These are phyloP conservation scores for Colletotrichum cuscutae DNA, from an alignment of 2,329 filamentous ascomycete genomes.

Conservation along the genomic window DNA sequence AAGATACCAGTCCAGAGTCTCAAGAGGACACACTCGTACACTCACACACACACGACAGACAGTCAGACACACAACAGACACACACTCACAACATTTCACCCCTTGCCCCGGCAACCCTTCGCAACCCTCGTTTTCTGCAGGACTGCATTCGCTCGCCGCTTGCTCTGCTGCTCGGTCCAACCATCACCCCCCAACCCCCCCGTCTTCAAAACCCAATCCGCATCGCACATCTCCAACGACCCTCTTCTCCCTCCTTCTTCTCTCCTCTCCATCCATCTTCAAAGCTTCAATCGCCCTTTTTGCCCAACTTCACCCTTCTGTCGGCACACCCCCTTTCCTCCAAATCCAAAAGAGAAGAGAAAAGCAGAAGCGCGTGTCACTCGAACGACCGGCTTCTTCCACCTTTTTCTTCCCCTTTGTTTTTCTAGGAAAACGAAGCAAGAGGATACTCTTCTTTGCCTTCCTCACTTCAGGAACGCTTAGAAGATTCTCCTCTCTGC, in stretches of 20 bases:
- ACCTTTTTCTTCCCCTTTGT: slow-evolving; percentile 59
- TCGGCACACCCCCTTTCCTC: slow-evolving; percentile 26
- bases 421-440: slow-evolving; percentile 69
- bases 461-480: slow-evolving; percentile 65
- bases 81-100: slow-evolving; percentile 15
- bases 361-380: slow-evolving; percentile 37
- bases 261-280: slow-evolving; percentile 33
- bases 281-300: slow-evolving; percentile 29
- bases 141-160: neutral
- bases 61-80: slow-evolving; percentile 15
- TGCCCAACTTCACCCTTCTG: slow-evolving; percentile 21
- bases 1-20: slow-evolving; percentile 37
- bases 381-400: slow-evolving; percentile 42
- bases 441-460: slow-evolving; percentile 78
- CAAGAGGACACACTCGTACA: neutral
- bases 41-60: neutral
- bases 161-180: slow-evolving; percentile 29
- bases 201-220: slow-evolving; percentile 39
- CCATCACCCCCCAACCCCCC: slow-evolving; percentile 33
- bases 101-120: slow-evolving; percentile 36
- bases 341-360: slow-evolving; percentile 36
- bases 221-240: slow-evolving; percentile 35
- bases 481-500: slow-evolving; percentile 72
- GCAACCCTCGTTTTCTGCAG: slow-evolving; percentile 28
- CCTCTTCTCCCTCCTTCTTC: slow-evolving; percentile 36